These are phyloP conservation scores for Whalleya microplaca DNA, from an alignment of 2,329 filamentous ascomycete species.

Conservation along the genomic window DNA sequence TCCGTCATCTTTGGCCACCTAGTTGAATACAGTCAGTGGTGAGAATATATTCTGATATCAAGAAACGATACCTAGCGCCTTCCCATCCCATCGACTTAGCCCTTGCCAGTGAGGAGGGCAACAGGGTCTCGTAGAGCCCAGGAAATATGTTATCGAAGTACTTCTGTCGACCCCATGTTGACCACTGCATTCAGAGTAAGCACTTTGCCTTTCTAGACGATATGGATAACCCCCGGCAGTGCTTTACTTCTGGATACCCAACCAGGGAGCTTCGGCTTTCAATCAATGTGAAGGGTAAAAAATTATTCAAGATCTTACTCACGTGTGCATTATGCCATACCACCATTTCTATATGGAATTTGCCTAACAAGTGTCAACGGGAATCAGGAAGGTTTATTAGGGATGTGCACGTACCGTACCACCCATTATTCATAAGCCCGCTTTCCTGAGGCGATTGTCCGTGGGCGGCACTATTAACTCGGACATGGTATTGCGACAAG, in stretches of 20 bases:
- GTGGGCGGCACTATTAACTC: constrained; percentile 45
- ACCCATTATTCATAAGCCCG: constrained; percentile 50
- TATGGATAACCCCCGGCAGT: too few relatives aligned
- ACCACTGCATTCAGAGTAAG: constrained; percentile 30
- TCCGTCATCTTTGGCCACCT: constrained; percentile 56
- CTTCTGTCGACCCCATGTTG: constrained; percentile 43
- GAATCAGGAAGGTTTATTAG: too few relatives aligned
- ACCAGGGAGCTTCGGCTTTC: neutral
- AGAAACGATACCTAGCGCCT: constrained; percentile 31
- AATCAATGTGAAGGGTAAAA: neutral
- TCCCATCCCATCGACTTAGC: constrained; percentile 40
- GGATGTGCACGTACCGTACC: constrained; percentile 38
- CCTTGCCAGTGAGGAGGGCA: constrained; percentile 36
- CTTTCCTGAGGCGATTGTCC: constrained; percentile 47
- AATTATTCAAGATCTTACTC: neutral
- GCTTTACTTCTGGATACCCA: too few relatives aligned
- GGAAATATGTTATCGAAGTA: constrained; percentile 44
- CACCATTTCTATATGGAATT: constrained; percentile 50
- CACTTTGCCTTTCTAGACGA: neutral
- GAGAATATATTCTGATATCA: neutral
- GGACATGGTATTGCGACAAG: constrained; percentile 47
- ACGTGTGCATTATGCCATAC: constrained; percentile 46
- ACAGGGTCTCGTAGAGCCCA: constrained; percentile 39
- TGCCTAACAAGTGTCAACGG: constrained; percentile 23
- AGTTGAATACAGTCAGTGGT: neutral